Conservation (phyloP, 352 stramenopile species). For the Globisporangium spiculum region DNA sequence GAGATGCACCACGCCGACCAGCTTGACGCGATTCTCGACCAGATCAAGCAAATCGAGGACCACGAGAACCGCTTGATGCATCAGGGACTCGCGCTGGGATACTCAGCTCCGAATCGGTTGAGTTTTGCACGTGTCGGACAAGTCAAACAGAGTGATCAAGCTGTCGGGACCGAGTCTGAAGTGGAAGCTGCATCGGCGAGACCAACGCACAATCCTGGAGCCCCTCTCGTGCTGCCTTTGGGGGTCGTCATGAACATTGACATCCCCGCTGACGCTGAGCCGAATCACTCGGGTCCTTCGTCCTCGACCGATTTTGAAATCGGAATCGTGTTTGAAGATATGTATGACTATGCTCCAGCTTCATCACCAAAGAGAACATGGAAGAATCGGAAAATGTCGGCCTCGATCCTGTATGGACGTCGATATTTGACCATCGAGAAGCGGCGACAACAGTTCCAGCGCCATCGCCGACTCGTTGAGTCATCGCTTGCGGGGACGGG, state of each 20-base stretch:
- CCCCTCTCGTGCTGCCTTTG: conserved; percentile 33
- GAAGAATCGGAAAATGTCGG: conserved; percentile 20
- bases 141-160: neutral
- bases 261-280: conserved; percentile 6
- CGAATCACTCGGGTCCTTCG: neutral
- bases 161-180: neutral
- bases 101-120: conserved; percentile 13
- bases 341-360: conserved; percentile 5
- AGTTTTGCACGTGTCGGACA: neutral
- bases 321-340: neutral
- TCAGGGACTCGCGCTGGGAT: conserved; percentile 34
- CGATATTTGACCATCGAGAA: conserved; percentile 42
- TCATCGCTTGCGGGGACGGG: conserved; percentile 50
- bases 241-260: conserved; percentile 51
- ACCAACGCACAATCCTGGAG: neutral
- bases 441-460: conserved; percentile 40
- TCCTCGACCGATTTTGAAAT: neutral
- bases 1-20: conserved; percentile 28
- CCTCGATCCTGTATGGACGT: conserved; percentile 16
- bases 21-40: conserved; percentile 46
- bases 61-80: conserved; percentile 38
- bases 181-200: neutral
- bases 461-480: conserved; percentile 53
- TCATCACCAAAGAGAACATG: conserved; percentile 17
- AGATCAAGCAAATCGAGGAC: conserved; percentile 47